Percentiles rank a stretch among this genome's conserved stretches.
Evolutionary conservation across 1,139 yeast genomes (phyloP).

Genomic region (Debaryomyces fabryi): DNA sequence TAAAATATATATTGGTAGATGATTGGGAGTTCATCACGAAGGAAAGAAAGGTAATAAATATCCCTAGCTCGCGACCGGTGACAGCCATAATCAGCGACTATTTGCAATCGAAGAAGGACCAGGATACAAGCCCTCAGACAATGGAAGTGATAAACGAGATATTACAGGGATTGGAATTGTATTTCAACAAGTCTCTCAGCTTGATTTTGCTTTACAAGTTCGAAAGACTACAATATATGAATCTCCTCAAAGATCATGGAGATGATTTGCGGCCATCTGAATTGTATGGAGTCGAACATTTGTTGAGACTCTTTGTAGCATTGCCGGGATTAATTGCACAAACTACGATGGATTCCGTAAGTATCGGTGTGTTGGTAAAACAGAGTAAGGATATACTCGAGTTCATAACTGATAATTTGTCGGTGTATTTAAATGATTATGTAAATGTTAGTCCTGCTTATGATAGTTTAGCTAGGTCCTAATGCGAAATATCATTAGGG

Average conservation of each 20-base stretch:
- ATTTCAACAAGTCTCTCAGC: slow-evolving; percentile 77
- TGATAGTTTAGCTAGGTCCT: slow-evolving; percentile 45
- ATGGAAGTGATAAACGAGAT: slow-evolving; percentile 66
- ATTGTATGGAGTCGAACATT: slow-evolving; percentile 78
- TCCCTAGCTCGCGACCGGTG: slow-evolving; percentile 62
- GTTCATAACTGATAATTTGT: slow-evolving; percentile 52
- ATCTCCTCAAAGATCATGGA: slow-evolving; percentile 39
- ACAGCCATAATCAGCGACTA: slow-evolving; percentile 55
- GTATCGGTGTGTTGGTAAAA: slow-evolving; percentile 51
- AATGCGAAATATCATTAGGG: slow-evolving; percentile 5
- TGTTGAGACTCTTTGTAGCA: slow-evolving; percentile 70
- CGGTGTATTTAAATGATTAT: slow-evolving; percentile 47
- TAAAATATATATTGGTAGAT: slow-evolving; percentile 76
- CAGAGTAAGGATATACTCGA: slow-evolving; percentile 56
- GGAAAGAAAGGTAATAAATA: slow-evolving; percentile 64
- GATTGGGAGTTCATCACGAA: slow-evolving; percentile 94
- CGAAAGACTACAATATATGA: slow-evolving; percentile 80
- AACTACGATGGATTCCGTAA: slow-evolving; percentile 79
- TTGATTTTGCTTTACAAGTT: slow-evolving; percentile 75
- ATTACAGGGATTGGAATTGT: slow-evolving; percentile 66
- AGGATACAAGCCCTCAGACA: slow-evolving; percentile 30
- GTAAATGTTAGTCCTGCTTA: slow-evolving; percentile 66
- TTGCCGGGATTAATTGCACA: slow-evolving; percentile 80
- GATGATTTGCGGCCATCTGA: slow-evolving; percentile 35
- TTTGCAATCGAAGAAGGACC: slow-evolving; percentile 30